These are phyloP conservation scores for Aureobasidium sp. DNA, from an alignment of 2,329 filamentous ascomycete species.

Conservation along the genomic window DNA sequence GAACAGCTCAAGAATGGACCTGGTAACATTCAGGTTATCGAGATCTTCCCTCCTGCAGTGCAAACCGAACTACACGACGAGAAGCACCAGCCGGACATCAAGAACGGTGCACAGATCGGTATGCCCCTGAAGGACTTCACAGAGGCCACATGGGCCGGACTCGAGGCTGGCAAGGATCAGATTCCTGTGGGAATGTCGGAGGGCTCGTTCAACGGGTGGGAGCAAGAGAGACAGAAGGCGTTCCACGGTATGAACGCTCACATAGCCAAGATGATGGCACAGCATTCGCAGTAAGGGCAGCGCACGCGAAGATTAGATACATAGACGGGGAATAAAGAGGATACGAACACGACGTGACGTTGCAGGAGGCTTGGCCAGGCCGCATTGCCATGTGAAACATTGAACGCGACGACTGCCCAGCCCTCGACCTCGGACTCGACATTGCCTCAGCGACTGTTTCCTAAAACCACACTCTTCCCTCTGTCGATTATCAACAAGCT, in stretches of 20 bases:
- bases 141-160: slow-evolving; percentile 39
- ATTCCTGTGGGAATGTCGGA: slow-evolving; percentile 41
- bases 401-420: not conserved
- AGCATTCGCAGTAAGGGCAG: slow-evolving; percentile 5
- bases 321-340: not conserved
- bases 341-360: slow-evolving; percentile 4
- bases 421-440: not conserved
- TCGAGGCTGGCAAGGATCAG: slow-evolving; percentile 42
- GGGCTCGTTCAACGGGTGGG: slow-evolving; percentile 35
- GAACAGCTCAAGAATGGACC: slow-evolving; percentile 40
- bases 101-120: slow-evolving; percentile 40
- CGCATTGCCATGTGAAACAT: slow-evolving; percentile 6
- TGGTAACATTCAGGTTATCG: slow-evolving; percentile 44
- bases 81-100: slow-evolving; percentile 43
- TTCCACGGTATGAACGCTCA: slow-evolving; percentile 25
- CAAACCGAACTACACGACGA: slow-evolving; percentile 49
- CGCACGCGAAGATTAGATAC: not conserved
- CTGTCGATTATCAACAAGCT: not conserved
- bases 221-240: slow-evolving; percentile 38
- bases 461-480: not conserved
- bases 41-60: slow-evolving; percentile 47
- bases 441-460: not conserved
- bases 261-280: slow-evolving; percentile 14
- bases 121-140: slow-evolving; percentile 47
- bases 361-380: slow-evolving; percentile 5